Evolutionary conservation across 2,329 filamentous ascomycete species (phyloP), one percentile per base, ranked within the genome.

Genomic region (Aspergillus fischeri): DNA sequence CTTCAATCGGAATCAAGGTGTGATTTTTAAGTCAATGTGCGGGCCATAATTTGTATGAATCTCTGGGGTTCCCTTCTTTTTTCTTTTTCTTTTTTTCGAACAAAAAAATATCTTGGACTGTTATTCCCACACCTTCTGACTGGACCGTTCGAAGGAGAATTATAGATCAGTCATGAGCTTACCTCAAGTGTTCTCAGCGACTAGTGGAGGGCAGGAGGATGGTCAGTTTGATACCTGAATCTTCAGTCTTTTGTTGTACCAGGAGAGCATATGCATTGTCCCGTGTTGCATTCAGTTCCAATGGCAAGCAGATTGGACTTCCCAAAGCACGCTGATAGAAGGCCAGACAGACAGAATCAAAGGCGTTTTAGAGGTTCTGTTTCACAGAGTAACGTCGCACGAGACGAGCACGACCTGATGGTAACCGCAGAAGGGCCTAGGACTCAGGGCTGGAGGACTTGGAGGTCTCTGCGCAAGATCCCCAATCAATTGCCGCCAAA

Each of bases 341-440:
- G 61, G 60, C 63, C 54, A 67, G 62, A 65, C 52, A 59, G 63
- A 44, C 61, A 59, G 53, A 61, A 60, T 61, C 54, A 54, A 64
- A 60, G 65, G 67, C 63, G 59, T 65, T 67, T 70, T 63, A 65
- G 65, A 70, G 63, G 55, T 60, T 58, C 65, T 63, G 72, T 74
- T 68, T 65, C 71, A 75, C 73, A 68, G 66, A 63, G 72, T 73
- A 74, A 74, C 72, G 72, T 73, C 68, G 66, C 68, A 74, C 69
- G 54, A 60, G 54, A 51, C 62, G 51, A 59, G 62, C 61, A 67
- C 67, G 65, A 63, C 65, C 63, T 67, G 64, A 67, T 71, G 63
- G 61, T 56, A 38, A 58, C 63, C 63, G 67, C 61, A 61, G 62
- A 56, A 56, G 68, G 60, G 61, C 44, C 56, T 57, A 65, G 54